phyloP scores from a whole-genome alignment of 768 basidiomycete genomes.

The Thelephora aurantiotincta region DNA sequence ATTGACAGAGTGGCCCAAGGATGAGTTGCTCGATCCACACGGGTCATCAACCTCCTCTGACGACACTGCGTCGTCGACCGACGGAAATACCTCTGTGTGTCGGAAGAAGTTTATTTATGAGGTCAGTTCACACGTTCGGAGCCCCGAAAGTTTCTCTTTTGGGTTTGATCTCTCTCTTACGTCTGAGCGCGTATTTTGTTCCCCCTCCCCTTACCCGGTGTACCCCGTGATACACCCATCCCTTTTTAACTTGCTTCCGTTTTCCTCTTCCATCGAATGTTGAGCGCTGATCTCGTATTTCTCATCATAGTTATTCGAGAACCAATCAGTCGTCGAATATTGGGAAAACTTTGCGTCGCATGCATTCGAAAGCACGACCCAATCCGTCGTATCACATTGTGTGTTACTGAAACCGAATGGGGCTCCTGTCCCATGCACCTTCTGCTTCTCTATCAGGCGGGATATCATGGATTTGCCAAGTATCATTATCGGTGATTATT shows the following conservation, averaged over 20 bases:
- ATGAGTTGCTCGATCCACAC: conserved; percentile 37
- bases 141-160: neutral
- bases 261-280: neutral
- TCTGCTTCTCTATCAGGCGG: conserved; percentile 90
- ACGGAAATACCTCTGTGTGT: conserved; percentile 46
- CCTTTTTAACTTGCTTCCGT: conserved; percentile 2
- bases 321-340: conserved; percentile 88
- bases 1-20: conserved; percentile 81
- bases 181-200: no score
- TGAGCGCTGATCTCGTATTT: neutral
- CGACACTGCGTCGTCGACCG: conserved; percentile 19
- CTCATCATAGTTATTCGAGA: conserved; percentile 66
- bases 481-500: conserved; percentile 63
- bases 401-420: conserved; percentile 78
- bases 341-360: conserved; percentile 96
- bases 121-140: conserved; percentile 18
- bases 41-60: neutral
- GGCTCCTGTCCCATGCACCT: conserved; percentile 78
- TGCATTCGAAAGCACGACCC: conserved; percentile 95
- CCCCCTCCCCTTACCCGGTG: conserved; percentile 2
- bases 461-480: conserved; percentile 87
- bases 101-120: conserved; percentile 12
- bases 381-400: conserved; percentile 88
- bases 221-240: neutral
- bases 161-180: conserved; percentile 7